Conservation (phyloP, 2,329 filamentous ascomycete species). For the Colletotrichum australisinense region DNA sequence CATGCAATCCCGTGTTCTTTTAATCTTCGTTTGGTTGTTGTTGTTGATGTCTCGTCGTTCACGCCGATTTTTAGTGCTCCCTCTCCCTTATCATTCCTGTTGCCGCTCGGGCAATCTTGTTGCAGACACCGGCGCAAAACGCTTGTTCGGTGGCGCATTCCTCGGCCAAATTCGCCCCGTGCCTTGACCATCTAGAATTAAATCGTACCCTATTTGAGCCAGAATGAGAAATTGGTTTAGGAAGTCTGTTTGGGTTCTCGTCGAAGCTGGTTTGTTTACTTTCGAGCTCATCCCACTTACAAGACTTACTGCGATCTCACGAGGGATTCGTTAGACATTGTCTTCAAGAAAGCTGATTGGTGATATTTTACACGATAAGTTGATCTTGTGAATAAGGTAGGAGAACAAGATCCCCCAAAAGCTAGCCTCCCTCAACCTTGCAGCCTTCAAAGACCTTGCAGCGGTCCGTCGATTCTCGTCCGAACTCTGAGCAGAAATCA, state of each 20-base stretch:
- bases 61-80: background rate
- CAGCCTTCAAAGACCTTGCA: background rate
- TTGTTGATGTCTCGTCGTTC: slow-evolving; percentile 34
- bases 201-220: slow-evolving; percentile 5
- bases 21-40: slow-evolving; percentile 27
- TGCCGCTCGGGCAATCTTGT: slow-evolving; percentile 35
- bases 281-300: background rate
- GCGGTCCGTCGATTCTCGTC: slow-evolving; percentile 12
- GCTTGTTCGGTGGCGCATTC: slow-evolving; percentile 35
- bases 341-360: background rate
- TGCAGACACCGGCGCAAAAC: slow-evolving; percentile 33
- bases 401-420: too few species aligned
- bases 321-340: background rate
- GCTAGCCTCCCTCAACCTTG: background rate
- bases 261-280: slow-evolving; percentile 22
- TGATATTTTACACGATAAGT: background rate
- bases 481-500: background rate
- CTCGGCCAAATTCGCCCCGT: slow-evolving; percentile 30
- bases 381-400: background rate
- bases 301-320: background rate
- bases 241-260: slow-evolving; percentile 27
- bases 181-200: slow-evolving; percentile 29
- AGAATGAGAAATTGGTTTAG: slow-evolving; percentile 7
- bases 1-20: slow-evolving; percentile 27
- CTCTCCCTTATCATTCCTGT: slow-evolving; percentile 36